Conservation (phyloP, 495 filamentous ascomycete species). For the Chaetomium cochliodes region DNA sequence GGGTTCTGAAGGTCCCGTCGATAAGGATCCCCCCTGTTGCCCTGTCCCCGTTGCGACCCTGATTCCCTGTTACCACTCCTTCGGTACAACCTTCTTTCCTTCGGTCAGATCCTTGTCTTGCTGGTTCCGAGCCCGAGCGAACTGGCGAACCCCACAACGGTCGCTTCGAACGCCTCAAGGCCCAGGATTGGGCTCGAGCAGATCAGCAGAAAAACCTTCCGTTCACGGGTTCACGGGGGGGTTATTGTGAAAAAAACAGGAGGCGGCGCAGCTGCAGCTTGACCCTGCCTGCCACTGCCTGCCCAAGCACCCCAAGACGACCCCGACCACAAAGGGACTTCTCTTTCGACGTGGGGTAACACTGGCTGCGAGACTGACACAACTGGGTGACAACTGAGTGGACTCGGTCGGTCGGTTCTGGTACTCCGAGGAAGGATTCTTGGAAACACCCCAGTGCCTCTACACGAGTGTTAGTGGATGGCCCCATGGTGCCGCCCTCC, state of each 20-base stretch:
- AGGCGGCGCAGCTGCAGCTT: not conserved
- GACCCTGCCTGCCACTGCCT: no score
- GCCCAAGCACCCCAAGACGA: no score
- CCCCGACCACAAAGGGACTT: no score
- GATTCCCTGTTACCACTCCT: not conserved
- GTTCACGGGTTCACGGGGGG: not conserved
- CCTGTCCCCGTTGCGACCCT: not conserved
- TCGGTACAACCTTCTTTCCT: slow-evolving; percentile 3
- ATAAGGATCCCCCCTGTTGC: not conserved
- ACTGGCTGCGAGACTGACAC: no score
- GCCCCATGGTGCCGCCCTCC: no score
- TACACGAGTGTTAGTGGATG: not conserved
- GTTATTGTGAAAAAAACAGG: not conserved
- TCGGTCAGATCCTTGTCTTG: not conserved
- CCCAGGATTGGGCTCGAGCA: not conserved
- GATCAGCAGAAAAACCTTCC: not conserved
- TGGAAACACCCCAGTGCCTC: not conserved
- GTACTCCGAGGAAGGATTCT: not conserved
- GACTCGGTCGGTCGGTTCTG: not conserved
- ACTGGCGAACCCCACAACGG: not conserved
- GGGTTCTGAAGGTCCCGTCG: not conserved
- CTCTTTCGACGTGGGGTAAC: no score
- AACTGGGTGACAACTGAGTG: no score
- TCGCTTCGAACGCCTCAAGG: not conserved
- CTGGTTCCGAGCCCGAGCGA: not conserved